These are phyloP conservation scores for Glycine latifolia DNA, from an alignment of 306 rosid species.

Conservation along the genomic window DNA sequence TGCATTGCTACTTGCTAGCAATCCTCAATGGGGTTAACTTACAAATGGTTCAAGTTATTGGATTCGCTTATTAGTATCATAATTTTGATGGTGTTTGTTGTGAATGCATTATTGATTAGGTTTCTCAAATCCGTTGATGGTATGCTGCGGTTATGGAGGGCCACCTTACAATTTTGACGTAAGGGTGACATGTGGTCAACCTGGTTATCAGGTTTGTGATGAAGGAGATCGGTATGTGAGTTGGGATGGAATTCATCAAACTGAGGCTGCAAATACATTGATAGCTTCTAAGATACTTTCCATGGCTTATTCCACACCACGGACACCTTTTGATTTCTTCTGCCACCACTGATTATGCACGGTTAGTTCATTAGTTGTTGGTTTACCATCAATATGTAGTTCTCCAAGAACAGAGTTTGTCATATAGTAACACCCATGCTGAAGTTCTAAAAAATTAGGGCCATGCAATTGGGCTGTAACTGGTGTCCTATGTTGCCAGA, in stretches of 20 bases:
- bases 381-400: conserved; percentile 26
- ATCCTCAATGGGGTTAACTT: neutral
- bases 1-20: neutral
- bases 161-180: conserved; percentile 84
- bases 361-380: conserved; percentile 29
- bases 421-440: neutral
- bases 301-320: conserved; percentile 71
- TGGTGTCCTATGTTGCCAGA: neutral
- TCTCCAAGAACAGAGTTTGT: conserved; percentile 39
- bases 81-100: conserved; percentile 38
- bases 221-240: conserved; percentile 66
- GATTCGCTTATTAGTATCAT: neutral
- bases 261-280: conserved; percentile 78
- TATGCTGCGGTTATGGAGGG: conserved; percentile 91
- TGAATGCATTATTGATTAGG: conserved; percentile 50
- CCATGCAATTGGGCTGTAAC: conserved; percentile 33
- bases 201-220: conserved; percentile 71
- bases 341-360: conserved; percentile 51
- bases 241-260: conserved; percentile 90
- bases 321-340: conserved; percentile 74
- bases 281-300: conserved; percentile 76
- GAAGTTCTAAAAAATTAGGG: conserved; percentile 11
- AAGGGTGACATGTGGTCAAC: conserved; percentile 76
- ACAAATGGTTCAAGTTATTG: conserved; percentile 10
- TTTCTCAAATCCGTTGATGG: conserved; percentile 80